Conservation (phyloP, 2,329 filamentous ascomycete species). For the Botrytis fragariae region DNA sequence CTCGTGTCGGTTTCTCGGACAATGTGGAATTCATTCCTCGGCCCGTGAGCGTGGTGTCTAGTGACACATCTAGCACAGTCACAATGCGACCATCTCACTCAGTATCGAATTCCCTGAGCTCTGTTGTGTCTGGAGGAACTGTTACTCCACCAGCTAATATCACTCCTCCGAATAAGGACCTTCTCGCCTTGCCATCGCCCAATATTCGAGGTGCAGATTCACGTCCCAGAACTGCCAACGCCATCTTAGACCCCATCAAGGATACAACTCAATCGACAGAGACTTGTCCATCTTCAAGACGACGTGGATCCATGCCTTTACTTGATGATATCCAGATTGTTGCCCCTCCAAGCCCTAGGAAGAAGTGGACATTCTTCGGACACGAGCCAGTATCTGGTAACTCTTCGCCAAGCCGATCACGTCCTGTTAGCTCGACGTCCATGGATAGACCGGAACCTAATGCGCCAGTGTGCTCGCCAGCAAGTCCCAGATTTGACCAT, state of each 20-base stretch:
- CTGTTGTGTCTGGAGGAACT: constrained; percentile 64
- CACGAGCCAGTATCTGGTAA: constrained; percentile 38
- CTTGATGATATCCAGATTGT: constrained; percentile 41
- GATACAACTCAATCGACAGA: constrained; percentile 42
- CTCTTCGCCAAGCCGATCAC: constrained; percentile 46
- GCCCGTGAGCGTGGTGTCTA: constrained; percentile 80
- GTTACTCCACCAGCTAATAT: constrained; percentile 24
- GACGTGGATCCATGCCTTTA: constrained; percentile 60
- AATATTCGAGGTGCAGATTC: constrained; percentile 47
- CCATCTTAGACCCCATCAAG: constrained; percentile 52
- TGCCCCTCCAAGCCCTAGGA: constrained; percentile 38
- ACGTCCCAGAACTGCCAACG: constrained; percentile 68
- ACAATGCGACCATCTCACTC: constrained; percentile 67
- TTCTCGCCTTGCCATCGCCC: constrained; percentile 39
- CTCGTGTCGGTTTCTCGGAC: constrained; percentile 80
- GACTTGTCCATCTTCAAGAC: constrained; percentile 26
- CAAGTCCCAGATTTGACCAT: constrained; percentile 9
- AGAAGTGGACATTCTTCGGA: constrained; percentile 39
- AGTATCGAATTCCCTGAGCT: constrained; percentile 70
- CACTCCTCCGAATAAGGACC: constrained; percentile 42
- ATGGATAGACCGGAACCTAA: constrained; percentile 37
- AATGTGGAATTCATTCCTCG: constrained; percentile 79
- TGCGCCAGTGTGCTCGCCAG: constrained; percentile 19
- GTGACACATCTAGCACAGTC: constrained; percentile 75
- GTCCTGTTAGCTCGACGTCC: constrained; percentile 43